A percentile compares a stretch with the other conserved stretches of the same genome.
Conservation (phyloP, 1,284 basidiomycete genomes). For the Cutaneotrichosporon sp. region DNA sequence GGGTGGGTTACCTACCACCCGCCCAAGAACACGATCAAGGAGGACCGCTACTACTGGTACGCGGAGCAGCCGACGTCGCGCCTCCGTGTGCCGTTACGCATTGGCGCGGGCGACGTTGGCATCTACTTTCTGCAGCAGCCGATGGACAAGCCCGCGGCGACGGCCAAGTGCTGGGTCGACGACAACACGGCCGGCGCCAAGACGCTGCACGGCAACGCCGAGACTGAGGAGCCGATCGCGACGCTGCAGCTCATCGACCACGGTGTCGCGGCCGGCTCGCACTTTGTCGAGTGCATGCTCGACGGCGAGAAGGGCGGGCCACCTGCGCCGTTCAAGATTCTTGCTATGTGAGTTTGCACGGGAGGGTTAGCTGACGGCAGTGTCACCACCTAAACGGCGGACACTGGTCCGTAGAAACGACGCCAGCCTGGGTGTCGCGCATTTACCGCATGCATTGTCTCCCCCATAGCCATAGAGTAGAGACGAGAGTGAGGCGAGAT, state of each 20-base stretch:
- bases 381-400: constrained; percentile 16
- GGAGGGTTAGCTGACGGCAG: constrained; percentile 14
- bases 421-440: not conserved
- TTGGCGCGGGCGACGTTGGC: constrained; percentile 54
- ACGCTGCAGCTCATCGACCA: constrained; percentile 71
- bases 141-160: constrained; percentile 49
- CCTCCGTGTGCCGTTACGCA: constrained; percentile 48
- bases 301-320: constrained; percentile 71
- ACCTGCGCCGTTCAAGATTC: constrained; percentile 69
- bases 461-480: constrained; percentile 1
- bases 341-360: constrained; percentile 61
- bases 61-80: constrained; percentile 56
- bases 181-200: constrained; percentile 54
- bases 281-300: constrained; percentile 77
- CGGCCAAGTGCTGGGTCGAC: constrained; percentile 55
- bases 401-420: not conserved
- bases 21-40: constrained; percentile 55
- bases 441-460: not conserved
- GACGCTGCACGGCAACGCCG: constrained; percentile 51
- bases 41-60: constrained; percentile 81
- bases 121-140: constrained; percentile 54
- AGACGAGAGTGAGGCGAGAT: not conserved
- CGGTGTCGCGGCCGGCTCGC: constrained; percentile 69
- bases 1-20: constrained; percentile 84
- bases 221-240: constrained; percentile 34